A percentile compares a stretch with the other conserved stretches of the same genome.
phyloP scores from a whole-genome alignment of 176 grass and related monocot genomes.

The Coix lacrymajobi region DNA sequence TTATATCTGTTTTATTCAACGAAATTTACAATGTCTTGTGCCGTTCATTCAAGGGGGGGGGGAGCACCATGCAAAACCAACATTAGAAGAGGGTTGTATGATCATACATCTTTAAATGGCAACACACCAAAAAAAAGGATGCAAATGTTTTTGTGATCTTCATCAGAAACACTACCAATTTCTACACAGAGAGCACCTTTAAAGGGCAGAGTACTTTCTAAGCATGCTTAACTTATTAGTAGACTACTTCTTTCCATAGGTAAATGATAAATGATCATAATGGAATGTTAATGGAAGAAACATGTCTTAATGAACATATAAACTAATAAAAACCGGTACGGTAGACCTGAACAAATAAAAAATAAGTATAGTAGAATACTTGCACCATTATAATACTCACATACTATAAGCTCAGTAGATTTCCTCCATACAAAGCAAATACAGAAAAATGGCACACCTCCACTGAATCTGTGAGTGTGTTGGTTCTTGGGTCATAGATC shows the following conservation, averaged over 20 bases:
- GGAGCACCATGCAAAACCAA: not conserved
- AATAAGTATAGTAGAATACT: not conserved
- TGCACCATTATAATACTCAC: not conserved
- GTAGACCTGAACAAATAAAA: not conserved
- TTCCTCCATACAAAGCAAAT: not conserved
- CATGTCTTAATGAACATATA: not conserved
- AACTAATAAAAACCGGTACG: not conserved
- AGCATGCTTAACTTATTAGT: not conserved
- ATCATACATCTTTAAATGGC: not conserved
- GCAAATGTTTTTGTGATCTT: not conserved
- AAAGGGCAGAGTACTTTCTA: not conserved
- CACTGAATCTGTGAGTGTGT: not conserved
- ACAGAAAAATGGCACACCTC: not conserved
- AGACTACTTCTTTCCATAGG: not conserved
- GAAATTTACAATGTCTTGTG: not conserved
- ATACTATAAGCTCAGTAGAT: not conserved
- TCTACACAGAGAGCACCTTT: not conserved
- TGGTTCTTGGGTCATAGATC: not conserved
- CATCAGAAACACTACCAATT: not conserved
- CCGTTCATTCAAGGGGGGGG: not conserved
- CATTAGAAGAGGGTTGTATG: not conserved
- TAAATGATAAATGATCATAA: not conserved
- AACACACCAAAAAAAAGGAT: too few relatives aligned
- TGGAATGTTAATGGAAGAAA: not conserved
- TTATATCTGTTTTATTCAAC: not conserved